Evolutionary conservation across 2,329 filamentous ascomycete species (phyloP).

Genomic region (Arthrobotrys iridis): DNA sequence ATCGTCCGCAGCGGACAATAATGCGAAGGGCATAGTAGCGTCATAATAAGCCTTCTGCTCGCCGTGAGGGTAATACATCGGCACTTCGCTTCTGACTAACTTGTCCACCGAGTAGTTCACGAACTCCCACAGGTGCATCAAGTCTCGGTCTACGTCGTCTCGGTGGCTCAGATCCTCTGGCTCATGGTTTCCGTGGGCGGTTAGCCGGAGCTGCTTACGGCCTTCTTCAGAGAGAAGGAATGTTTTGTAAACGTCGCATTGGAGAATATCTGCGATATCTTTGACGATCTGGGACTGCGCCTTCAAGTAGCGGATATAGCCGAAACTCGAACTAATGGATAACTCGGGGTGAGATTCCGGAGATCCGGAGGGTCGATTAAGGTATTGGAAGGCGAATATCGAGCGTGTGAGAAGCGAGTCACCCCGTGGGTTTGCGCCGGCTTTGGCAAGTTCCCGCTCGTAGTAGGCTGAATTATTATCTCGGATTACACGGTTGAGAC

Average conservation of each 20-base stretch:
- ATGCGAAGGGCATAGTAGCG: slow-evolving; percentile 30
- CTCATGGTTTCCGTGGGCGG: slow-evolving; percentile 50
- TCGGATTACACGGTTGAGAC: slow-evolving; percentile 45
- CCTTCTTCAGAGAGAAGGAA: slow-evolving; percentile 45
- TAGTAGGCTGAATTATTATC: slow-evolving; percentile 52
- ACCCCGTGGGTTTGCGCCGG: slow-evolving; percentile 46
- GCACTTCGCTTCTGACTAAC: slow-evolving; percentile 38
- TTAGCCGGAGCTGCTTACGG: slow-evolving; percentile 46
- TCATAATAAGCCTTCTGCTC: slow-evolving; percentile 44
- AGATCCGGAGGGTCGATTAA: slow-evolving; percentile 37
- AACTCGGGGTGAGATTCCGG: slow-evolving; percentile 44
- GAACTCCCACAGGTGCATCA: slow-evolving; percentile 55
- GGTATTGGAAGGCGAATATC: slow-evolving; percentile 54
- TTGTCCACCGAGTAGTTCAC: slow-evolving; percentile 51
- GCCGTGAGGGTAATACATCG: slow-evolving; percentile 47
- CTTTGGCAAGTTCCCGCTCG: slow-evolving; percentile 47
- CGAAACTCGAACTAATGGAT: slow-evolving; percentile 41
- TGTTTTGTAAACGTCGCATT: slow-evolving; percentile 33
- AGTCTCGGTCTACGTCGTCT: slow-evolving; percentile 49
- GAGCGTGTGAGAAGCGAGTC: slow-evolving; percentile 51
- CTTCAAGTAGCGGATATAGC: slow-evolving; percentile 48
- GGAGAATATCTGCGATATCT: slow-evolving; percentile 47
- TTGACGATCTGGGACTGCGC: slow-evolving; percentile 41
- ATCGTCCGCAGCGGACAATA: slow-evolving; percentile 39
- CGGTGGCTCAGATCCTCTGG: slow-evolving; percentile 45